Evolutionary conservation across 495 filamentous ascomycete genomes (phyloP).

Genomic region (Astrocystis sublimbata): DNA sequence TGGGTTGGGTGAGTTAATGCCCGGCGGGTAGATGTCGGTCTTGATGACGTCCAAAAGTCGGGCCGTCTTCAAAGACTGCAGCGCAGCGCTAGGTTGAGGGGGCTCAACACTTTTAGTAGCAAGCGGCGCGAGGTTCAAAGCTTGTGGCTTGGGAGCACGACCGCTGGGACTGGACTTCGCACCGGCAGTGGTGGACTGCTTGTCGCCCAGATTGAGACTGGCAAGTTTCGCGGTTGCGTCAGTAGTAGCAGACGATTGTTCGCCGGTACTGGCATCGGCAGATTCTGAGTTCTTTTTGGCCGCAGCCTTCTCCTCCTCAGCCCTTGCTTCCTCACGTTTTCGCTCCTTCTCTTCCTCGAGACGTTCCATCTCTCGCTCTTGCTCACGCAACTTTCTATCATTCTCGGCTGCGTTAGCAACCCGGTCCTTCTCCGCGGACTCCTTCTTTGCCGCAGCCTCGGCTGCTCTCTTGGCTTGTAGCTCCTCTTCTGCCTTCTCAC

Average conservation of each 20-base stretch:
- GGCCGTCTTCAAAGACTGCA: conserved; percentile 86
- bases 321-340: conserved; percentile 36
- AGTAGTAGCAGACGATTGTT: conserved; percentile 27
- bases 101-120: conserved; percentile 82
- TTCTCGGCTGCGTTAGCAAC: conserved; percentile 48
- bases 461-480: conserved; percentile 52
- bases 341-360: conserved; percentile 56
- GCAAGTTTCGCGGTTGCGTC: conserved; percentile 47
- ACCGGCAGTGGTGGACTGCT: conserved; percentile 52
- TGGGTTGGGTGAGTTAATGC: conserved; percentile 84
- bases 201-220: conserved; percentile 46
- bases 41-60: conserved; percentile 67
- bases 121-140: conserved; percentile 73
- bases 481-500: conserved; percentile 53
- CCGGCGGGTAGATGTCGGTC: conserved; percentile 74
- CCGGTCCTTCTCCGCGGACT: conserved; percentile 56
- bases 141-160: conserved; percentile 70
- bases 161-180: conserved; percentile 54
- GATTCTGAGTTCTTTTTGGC: conserved; percentile 29
- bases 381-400: conserved; percentile 58
- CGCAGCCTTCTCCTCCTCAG: conserved; percentile 26
- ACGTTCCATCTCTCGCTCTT: conserved; percentile 57
- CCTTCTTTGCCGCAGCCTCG: conserved; percentile 61
- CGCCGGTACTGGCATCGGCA: conserved; percentile 28
- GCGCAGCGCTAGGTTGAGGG: conserved; percentile 83